These are phyloP conservation scores for Ophiostoma triangulosporum DNA, from an alignment of 2,329 filamentous ascomycete species.

Conservation along the genomic window DNA sequence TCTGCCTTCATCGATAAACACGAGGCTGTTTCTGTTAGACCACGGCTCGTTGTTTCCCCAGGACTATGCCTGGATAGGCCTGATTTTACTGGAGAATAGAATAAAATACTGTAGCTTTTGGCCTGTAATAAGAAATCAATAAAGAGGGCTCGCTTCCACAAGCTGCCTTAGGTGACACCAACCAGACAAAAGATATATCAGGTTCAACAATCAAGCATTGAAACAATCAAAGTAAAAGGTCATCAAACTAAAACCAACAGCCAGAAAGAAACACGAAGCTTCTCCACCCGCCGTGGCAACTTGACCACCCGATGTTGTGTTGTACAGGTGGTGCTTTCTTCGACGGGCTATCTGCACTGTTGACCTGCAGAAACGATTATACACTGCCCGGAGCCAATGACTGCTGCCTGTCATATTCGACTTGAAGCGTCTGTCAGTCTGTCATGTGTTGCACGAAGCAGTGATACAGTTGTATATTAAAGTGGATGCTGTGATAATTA, in stretches of 20 bases:
- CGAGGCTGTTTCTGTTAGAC: neutral
- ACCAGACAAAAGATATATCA: neutral
- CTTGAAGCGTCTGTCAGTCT: neutral
- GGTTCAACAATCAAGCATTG: no score
- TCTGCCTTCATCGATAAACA: neutral
- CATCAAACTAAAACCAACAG: neutral
- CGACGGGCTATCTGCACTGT: no score
- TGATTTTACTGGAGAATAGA: no score
- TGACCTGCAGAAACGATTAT: neutral
- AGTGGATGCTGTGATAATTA: neutral
- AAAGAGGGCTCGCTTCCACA: neutral
- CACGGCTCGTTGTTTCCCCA: neutral
- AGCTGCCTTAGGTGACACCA: neutral
- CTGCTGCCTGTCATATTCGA: neutral
- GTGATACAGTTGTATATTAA: neutral
- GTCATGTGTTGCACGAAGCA: neutral
- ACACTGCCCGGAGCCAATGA: neutral
- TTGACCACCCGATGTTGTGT: neutral
- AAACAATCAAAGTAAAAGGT: neutral
- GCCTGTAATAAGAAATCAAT: no score
- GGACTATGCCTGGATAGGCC: no score
- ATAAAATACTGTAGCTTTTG: no score
- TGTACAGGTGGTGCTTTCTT: neutral
- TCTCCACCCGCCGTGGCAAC: neutral
- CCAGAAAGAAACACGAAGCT: neutral